Evolutionary conservation across 169 alveolate genomes (phyloP).

Genomic region (Perkinsus chesapeaki): DNA sequence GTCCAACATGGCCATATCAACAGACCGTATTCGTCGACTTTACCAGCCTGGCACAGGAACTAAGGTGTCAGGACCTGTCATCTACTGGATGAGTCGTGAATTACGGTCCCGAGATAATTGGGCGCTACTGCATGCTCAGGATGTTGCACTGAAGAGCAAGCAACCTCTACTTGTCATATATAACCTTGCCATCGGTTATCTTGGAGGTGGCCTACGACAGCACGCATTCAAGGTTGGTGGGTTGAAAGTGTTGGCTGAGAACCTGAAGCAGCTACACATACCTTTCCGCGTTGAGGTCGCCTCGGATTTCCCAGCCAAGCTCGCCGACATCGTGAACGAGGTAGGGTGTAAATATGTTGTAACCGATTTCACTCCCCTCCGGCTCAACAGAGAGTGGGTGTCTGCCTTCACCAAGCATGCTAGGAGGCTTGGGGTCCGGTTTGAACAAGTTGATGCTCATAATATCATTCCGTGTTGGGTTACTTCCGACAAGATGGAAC

Average conservation of each 20-base stretch:
- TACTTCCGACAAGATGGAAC: conserved; percentile 41
- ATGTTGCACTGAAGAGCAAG: not conserved
- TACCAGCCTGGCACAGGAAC: not conserved
- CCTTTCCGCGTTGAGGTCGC: not conserved
- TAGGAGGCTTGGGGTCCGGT: not conserved
- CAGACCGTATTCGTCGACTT: not conserved
- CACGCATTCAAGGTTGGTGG: not conserved
- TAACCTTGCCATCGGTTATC: not conserved
- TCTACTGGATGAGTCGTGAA: conserved; percentile 18
- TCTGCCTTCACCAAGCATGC: not conserved
- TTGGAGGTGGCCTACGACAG: not conserved
- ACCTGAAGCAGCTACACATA: not conserved
- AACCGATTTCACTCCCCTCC: not conserved
- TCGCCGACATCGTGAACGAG: not conserved
- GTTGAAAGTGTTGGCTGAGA: not conserved
- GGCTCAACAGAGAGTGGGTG: not conserved
- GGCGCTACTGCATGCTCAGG: conserved; percentile 30
- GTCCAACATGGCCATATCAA: too few relatives aligned
- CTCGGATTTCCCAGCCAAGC: not conserved
- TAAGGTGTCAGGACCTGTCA: not conserved
- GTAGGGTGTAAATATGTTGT: not conserved
- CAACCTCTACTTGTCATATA: not conserved
- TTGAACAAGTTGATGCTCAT: conserved; percentile 45
- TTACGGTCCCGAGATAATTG: conserved; percentile 27
- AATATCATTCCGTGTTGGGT: conserved; percentile 44